A percentile compares a stretch with the other conserved stretches of the same genome.
Conservation (phyloP, 768 basidiomycete genomes). For the Hemileccinum rubropunctum region DNA sequence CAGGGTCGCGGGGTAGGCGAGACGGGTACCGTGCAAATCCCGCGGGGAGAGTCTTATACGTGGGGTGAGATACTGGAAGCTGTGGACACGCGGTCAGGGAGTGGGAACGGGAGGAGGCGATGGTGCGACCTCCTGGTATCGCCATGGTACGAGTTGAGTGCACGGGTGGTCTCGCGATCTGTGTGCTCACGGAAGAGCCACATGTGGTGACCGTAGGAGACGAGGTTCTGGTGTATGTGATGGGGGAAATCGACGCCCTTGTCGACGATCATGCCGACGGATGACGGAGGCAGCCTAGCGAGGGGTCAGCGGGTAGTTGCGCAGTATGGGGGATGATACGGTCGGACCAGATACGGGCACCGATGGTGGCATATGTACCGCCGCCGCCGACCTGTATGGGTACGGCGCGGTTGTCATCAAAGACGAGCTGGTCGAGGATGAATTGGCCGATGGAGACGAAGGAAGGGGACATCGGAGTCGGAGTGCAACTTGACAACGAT, state of each 20-base stretch:
- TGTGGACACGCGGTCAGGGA: conserved; percentile 29
- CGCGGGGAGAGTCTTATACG: conserved; percentile 66
- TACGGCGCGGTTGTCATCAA: conserved; percentile 31
- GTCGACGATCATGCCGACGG: conserved; percentile 84
- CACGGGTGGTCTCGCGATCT: conserved; percentile 60
- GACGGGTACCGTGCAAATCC: conserved; percentile 56
- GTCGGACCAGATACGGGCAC: conserved; percentile 74
- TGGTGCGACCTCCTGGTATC: conserved; percentile 61
- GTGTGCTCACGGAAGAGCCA: conserved; percentile 72
- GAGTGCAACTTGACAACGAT: conserved; percentile 28
- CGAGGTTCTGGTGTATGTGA: conserved; percentile 51
- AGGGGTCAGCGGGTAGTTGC: not conserved
- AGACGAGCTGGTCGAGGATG: conserved; percentile 65
- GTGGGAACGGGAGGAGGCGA: conserved; percentile 2
- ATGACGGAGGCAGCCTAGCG: conserved; percentile 58
- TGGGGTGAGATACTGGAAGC: conserved; percentile 77
- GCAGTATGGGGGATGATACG: too few species aligned
- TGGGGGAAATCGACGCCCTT: conserved; percentile 73
- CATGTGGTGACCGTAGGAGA: conserved; percentile 67
- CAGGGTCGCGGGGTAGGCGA: conserved; percentile 51
- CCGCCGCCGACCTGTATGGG: conserved; percentile 77
- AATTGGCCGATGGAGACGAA: conserved; percentile 86
- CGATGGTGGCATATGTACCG: conserved; percentile 78
- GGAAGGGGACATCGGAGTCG: conserved; percentile 24
- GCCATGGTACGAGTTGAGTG: conserved; percentile 71